These are phyloP conservation scores for Fimicolochytrium jonesii DNA, from an alignment of 192 early-diverging fungal species.

Conservation along the genomic window DNA sequence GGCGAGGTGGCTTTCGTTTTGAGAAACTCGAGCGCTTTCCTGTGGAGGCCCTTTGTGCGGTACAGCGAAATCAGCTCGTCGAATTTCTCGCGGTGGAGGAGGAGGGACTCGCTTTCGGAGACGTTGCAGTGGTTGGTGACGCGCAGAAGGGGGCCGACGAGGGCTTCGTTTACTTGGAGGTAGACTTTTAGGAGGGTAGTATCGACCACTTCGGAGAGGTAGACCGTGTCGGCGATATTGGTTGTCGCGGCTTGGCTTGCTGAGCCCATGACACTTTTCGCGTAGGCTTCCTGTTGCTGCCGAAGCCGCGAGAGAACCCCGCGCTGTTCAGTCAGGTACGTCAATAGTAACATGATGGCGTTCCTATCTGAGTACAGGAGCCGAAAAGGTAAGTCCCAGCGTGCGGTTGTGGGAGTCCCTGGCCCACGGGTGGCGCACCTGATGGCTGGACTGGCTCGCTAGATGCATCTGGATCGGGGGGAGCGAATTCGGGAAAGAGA, in stretches of 20 bases:
- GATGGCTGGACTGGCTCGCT: slow-evolving; percentile 10
- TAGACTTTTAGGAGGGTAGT: slow-evolving; percentile 90
- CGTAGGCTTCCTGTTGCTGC: slow-evolving; percentile 24
- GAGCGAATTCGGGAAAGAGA: slow-evolving; percentile 50
- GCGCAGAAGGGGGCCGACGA: slow-evolving; percentile 88
- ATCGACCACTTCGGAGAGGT: slow-evolving; percentile 60
- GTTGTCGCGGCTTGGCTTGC: no score
- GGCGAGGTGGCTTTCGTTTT: slow-evolving; percentile 16
- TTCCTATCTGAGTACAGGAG: slow-evolving; percentile 42
- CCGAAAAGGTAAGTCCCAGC: no score
- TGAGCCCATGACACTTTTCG: no score
- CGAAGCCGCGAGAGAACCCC: slow-evolving; percentile 61
- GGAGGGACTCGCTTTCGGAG: slow-evolving; percentile 71
- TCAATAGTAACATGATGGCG: slow-evolving; percentile 66
- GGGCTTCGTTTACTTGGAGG: slow-evolving; percentile 74
- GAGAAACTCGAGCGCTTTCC: slow-evolving; percentile 83
- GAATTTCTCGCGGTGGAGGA: slow-evolving; percentile 74
- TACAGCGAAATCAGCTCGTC: slow-evolving; percentile 92
- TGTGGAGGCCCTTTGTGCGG: slow-evolving; percentile 81
- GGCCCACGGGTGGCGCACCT: neutral
- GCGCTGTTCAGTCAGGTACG: slow-evolving; percentile 85
- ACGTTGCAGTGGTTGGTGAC: slow-evolving; percentile 87
- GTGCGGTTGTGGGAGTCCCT: neutral
- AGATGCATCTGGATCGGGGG: slow-evolving; percentile 10
- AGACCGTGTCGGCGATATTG: slow-evolving; percentile 35